Base-by-base conservation (phyloP, 169 alveolate species). In the Plasmodium yoelii region DNA sequence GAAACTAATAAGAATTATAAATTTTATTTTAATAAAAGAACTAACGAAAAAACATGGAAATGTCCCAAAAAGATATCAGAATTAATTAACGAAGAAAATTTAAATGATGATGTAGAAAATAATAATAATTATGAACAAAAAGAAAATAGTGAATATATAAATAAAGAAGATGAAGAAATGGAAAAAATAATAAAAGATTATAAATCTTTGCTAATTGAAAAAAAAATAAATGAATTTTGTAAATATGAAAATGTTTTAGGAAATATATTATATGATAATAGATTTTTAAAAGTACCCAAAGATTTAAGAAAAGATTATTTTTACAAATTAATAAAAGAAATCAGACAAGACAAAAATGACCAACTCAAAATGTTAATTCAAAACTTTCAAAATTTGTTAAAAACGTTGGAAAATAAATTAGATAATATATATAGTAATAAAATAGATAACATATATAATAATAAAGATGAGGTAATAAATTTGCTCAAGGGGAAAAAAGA, bases 261-360 rank as follows among this genome's bases (percentile, higher is more conserved):
- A 5, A 55, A 51, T 55, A 65, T 77, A 5, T 28, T 77, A 34
- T 77, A 77, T 26, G 89, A 77, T 18, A 57, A 55, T 26, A 63
- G 89, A 44, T 77, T 49, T 39, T 22, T 53, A 26, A 77, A 24
- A 34, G 80, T 77, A 15, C 89, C 89, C 2, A 77, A 77, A 57
- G 89, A 77, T 6, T 2, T 63, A 60, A 77, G 89, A 57, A 77
- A 77, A 59, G 89, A 77, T 64, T 77, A 28, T 51, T 77, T 77
- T 65, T 15, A 64, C n/a, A 77, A 64, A 34, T 42, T 77, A 53
- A 53, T 77, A 64, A 77, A 77, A 53, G 89, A 77, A 77, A 65
- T 77, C 15, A 44, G 64, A 1, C 15, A 51, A 34, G 71, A 77
- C 24, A 77, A 68, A 65, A 53, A 68, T 18, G 9, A 24, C 10